Percentiles rank a stretch among this genome's conserved stretches.
Evolutionary conservation across 768 basidiomycete species (phyloP).

Genomic region (Paxillus rubicundulus): DNA sequence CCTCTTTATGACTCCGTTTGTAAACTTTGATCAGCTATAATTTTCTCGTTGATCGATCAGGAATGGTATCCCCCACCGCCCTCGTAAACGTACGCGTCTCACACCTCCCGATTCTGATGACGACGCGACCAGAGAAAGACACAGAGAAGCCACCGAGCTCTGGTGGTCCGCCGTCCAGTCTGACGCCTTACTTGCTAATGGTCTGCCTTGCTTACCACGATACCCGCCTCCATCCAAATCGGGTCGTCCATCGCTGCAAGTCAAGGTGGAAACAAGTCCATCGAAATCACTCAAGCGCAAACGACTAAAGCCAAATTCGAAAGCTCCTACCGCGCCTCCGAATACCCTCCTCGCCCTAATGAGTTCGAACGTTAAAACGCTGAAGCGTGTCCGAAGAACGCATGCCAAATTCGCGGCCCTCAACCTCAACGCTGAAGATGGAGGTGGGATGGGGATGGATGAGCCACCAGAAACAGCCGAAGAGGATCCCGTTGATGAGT

Average conservation of each 20-base stretch:
- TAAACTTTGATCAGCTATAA: slow-evolving; percentile 1
- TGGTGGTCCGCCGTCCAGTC: slow-evolving; percentile 79
- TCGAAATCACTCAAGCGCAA: slow-evolving; percentile 19
- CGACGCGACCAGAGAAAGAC: slow-evolving; percentile 30
- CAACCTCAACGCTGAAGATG: slow-evolving; percentile 34
- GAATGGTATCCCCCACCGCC: slow-evolving; percentile 37
- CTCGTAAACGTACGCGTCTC: slow-evolving; percentile 62
- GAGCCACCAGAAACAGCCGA: slow-evolving; percentile 33
- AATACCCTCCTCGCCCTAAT: slow-evolving; percentile 62
- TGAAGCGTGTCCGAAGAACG: slow-evolving; percentile 69
- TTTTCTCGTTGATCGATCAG: slow-evolving; percentile 7
- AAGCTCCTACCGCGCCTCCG: slow-evolving; percentile 24
- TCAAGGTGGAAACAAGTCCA: slow-evolving; percentile 12
- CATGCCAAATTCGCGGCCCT: slow-evolving; percentile 70
- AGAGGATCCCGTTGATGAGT: slow-evolving; percentile 27
- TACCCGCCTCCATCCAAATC: slow-evolving; percentile 23
- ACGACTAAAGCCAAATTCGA: slow-evolving; percentile 21
- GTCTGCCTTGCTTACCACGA: slow-evolving; percentile 52
- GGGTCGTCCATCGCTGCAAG: slow-evolving; percentile 4
- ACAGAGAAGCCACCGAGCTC: slow-evolving; percentile 46
- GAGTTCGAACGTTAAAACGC: slow-evolving; percentile 74
- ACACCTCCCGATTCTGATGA: slow-evolving; percentile 39
- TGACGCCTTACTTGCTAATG: slow-evolving; percentile 59
- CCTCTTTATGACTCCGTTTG: not conserved
- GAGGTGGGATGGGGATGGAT: slow-evolving; percentile 36